Evolutionary conservation across 208 protist species (phyloP), one percentile per base, ranked within the genome.

Genomic region (Novymonas esmeraldas): DNA sequence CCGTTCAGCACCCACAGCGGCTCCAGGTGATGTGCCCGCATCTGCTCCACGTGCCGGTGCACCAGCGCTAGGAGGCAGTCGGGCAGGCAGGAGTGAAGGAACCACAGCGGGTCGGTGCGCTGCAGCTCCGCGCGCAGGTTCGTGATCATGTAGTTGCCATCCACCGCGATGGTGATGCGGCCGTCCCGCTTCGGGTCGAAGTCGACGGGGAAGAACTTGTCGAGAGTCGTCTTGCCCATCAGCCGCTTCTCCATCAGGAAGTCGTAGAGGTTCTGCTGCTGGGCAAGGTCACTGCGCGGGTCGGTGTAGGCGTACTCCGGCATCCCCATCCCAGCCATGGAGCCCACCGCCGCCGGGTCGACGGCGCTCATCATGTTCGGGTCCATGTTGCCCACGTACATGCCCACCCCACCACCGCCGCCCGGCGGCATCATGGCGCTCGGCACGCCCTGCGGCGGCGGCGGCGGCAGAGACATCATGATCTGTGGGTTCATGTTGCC

Each of bases 1-100:
- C 90, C 90, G 48, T 87, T 84, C 41, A 95, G 91, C 39, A 95
- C 86, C 81, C 83, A 95, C 45, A 94, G 68, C 52, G 90, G 90
- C 62, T 94, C 85, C 52, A 95, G 65, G 51, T 84, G 70, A 26
- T 79, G 42, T 34, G 65, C 72, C 1, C 87, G 87, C 76, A 95
- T 80, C 55, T 76, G 26, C 55, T 85, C 55, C 38, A 95, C 90
- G 48, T 92, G 74, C n/a, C 77, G 61, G 60, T 78, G 66, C 46
- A 94, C 84, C 24, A 93, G 73, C 20, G 68, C 70, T 5, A 90
- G 71, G 41, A 95, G 64, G 57, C 78, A 78, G 60, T 90, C 79
- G 5, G 90, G 87, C 52, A 91, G 74, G 29, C 75, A 73, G 46
- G 85, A 87, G 70, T 94, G 86, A 48, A 95, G 65, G 64, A 95